phyloP scores from a whole-genome alignment of 345 rosid genomes.

The Populus alba region DNA sequence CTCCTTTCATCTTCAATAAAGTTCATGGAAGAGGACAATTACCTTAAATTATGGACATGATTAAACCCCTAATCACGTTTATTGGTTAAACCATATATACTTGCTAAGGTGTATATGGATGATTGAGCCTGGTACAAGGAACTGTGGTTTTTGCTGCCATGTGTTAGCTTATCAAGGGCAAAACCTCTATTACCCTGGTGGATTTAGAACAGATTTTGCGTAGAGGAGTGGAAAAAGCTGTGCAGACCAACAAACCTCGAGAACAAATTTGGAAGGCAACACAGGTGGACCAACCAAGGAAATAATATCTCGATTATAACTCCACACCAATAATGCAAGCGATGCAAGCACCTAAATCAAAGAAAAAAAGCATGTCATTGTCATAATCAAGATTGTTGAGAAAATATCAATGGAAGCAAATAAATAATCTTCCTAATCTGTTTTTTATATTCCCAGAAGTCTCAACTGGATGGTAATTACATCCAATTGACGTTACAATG shows the following conservation, averaged over 20 bases:
- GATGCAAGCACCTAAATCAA: not conserved
- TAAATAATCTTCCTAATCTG: not conserved
- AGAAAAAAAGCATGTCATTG: not conserved
- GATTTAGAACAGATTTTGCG: not conserved
- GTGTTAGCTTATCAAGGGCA: not conserved
- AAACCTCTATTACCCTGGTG: not conserved
- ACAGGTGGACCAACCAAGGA: constrained; percentile 28
- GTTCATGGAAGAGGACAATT: not conserved
- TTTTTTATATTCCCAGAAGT: not conserved
- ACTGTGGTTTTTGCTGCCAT: constrained; percentile 7
- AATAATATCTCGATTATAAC: not conserved
- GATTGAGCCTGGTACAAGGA: not conserved
- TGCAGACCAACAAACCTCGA: constrained; percentile 3
- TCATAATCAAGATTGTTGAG: constrained; percentile 1
- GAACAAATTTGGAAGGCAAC: constrained; percentile 14
- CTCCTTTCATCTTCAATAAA: no score
- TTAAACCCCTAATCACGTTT: not conserved
- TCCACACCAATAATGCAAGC: constrained; percentile 30
- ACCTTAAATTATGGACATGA: constrained; percentile 3
- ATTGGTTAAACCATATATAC: not conserved
- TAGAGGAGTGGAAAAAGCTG: not conserved
- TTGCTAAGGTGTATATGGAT: not conserved
- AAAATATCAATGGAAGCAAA: not conserved
- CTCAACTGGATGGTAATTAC: not conserved
- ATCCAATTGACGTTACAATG: constrained; percentile 15